phyloP scores from a whole-genome alignment of 306 rosid species.

The Myrica gale region DNA sequence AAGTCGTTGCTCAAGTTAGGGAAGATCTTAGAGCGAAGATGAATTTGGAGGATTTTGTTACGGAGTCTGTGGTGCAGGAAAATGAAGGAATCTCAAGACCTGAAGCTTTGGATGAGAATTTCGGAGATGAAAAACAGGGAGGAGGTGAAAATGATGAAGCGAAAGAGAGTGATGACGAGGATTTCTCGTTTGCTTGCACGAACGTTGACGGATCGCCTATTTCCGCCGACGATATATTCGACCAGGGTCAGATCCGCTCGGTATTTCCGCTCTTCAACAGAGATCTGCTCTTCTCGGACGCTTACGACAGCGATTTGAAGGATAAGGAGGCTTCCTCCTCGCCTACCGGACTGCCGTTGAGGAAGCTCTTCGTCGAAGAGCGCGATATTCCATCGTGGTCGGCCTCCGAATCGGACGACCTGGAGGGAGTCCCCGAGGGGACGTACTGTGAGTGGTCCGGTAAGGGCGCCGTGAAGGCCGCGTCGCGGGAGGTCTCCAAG shows the following conservation, averaged over 20 bases:
- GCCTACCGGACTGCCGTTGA: slow-evolving; percentile 42
- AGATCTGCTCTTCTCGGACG: slow-evolving; percentile 46
- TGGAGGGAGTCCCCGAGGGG: slow-evolving; percentile 33
- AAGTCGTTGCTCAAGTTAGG: slow-evolving; percentile 28
- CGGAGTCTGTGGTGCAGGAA: neutral
- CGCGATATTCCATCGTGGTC: slow-evolving; percentile 14
- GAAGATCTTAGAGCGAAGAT: slow-evolving; percentile 42
- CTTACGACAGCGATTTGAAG: slow-evolving; percentile 18
- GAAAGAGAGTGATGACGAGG: slow-evolving; percentile 43
- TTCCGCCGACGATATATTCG: slow-evolving; percentile 69
- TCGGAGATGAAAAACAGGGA: neutral
- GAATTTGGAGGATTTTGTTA: slow-evolving; percentile 19
- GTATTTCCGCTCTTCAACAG: slow-evolving; percentile 59
- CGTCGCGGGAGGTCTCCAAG: slow-evolving; percentile 37
- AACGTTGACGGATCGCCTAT: slow-evolving; percentile 56
- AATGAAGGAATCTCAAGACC: neutral
- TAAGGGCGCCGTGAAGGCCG: slow-evolving; percentile 30
- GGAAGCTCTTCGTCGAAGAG: slow-evolving; percentile 52
- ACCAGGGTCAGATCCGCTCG: slow-evolving; percentile 74
- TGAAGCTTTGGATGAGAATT: neutral
- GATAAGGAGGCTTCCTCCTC: neutral
- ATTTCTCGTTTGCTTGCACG: slow-evolving; percentile 56
- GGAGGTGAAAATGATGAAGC: neutral
- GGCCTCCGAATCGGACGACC: slow-evolving; percentile 33
- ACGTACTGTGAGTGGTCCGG: slow-evolving; percentile 73